phyloP scores from a whole-genome alignment of 805 yeast species.

The Komagataella pseudopastoris region DNA sequence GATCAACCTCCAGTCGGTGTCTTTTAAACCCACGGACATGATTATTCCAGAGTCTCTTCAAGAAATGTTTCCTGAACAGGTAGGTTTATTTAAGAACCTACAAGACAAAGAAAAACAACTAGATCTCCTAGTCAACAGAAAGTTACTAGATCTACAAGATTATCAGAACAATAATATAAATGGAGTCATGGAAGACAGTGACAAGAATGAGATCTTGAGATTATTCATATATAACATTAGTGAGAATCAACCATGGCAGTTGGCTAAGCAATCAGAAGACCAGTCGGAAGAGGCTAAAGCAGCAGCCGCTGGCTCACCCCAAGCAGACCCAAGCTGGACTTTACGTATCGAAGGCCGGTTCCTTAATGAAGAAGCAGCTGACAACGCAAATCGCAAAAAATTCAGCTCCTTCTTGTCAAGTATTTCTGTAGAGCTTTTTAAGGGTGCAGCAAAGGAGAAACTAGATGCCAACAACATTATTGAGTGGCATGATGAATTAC shows the following conservation, averaged over 20 bases:
- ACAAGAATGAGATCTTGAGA: slow-evolving; percentile 51
- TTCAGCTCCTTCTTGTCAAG: slow-evolving; percentile 76
- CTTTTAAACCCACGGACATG: slow-evolving; percentile 20
- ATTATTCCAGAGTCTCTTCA: slow-evolving; percentile 16
- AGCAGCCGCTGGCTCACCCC: slow-evolving; percentile 2
- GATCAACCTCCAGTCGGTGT: slow-evolving; percentile 5
- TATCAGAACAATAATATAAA: slow-evolving; percentile 32
- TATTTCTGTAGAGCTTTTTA: slow-evolving; percentile 61
- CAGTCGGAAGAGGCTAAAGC: slow-evolving; percentile 7
- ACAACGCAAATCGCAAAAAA: slow-evolving; percentile 36
- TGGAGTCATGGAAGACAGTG: slow-evolving; percentile 24
- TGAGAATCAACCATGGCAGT: slow-evolving; percentile 86
- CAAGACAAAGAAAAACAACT: slow-evolving; percentile 71
- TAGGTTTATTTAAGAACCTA: slow-evolving; percentile 56
- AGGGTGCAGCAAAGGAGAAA: slow-evolving; percentile 4
- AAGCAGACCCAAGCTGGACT: slow-evolving; percentile 55
- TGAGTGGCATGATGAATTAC: slow-evolving; percentile 79
- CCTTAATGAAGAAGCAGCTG: slow-evolving; percentile 35
- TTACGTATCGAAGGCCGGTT: slow-evolving; percentile 80
- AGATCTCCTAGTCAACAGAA: slow-evolving; percentile 73
- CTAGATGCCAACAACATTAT: slow-evolving; percentile 29
- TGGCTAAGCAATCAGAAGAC: slow-evolving; percentile 8
- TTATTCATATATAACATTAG: slow-evolving; percentile 72
- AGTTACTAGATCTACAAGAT: slow-evolving; percentile 77
- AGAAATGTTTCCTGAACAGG: slow-evolving; percentile 26